phyloP scores from a whole-genome alignment of 2,329 filamentous ascomycete genomes.

The Fusarium aywerte region DNA sequence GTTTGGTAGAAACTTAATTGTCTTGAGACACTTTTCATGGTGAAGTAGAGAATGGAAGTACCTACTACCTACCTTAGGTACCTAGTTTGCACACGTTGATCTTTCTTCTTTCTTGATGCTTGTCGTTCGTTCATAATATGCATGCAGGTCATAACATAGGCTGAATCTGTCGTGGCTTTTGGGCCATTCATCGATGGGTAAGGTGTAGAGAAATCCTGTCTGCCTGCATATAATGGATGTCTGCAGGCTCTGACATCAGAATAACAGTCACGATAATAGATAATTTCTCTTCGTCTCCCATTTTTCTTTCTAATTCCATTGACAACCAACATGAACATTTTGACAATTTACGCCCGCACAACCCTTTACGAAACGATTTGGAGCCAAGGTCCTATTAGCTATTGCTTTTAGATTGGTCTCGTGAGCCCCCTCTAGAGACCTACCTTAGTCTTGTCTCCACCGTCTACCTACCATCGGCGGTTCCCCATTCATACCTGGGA shows the following conservation, averaged over 20 bases:
- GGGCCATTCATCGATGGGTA: conserved; percentile 15
- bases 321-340: neutral
- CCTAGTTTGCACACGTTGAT: neutral
- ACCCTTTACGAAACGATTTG: neutral
- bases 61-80: too few species aligned
- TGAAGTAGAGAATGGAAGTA: too few species aligned
- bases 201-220: conserved; percentile 10
- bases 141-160: neutral
- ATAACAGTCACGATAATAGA: conserved; percentile 1
- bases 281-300: neutral
- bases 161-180: neutral
- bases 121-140: neutral
- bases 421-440: conserved; percentile 21
- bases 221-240: neutral
- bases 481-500: conserved; percentile 32
- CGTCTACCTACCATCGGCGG: conserved; percentile 13
- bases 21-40: too few species aligned
- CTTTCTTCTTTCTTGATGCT: neutral
- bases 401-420: conserved; percentile 28
- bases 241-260: conserved; percentile 7
- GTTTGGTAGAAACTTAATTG: neutral
- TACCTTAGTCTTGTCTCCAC: conserved; percentile 17
- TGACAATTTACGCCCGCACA: conserved; percentile 15
- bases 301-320: conserved; percentile 3
- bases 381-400: too few species aligned